These are phyloP conservation scores for Salisapilia sapeloensis DNA, from an alignment of 352 stramenopile genomes.

Conservation along the genomic window DNA sequence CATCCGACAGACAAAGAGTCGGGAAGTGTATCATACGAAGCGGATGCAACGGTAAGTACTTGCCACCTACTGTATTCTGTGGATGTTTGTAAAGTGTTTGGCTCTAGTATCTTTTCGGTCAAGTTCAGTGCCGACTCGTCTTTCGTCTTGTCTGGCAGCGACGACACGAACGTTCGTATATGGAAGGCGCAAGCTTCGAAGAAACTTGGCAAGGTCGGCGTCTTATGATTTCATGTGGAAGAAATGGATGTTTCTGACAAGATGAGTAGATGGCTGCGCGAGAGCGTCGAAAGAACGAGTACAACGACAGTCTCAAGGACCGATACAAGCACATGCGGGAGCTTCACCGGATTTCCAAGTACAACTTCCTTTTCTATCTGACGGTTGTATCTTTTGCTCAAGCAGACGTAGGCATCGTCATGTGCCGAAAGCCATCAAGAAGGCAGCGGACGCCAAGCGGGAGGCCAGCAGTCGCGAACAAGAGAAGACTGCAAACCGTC, in stretches of 20 bases:
- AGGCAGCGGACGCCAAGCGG: slow-evolving; percentile 82
- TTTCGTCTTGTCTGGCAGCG: slow-evolving; percentile 96
- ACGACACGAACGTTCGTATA: slow-evolving; percentile 98
- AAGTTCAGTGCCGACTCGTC: slow-evolving; percentile 82
- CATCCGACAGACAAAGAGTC: slow-evolving; percentile 61
- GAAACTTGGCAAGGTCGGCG: slow-evolving; percentile 81
- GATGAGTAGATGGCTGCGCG: slow-evolving; percentile 34
- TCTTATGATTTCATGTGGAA: not conserved
- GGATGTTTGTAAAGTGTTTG: not conserved
- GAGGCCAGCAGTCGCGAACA: slow-evolving; percentile 64
- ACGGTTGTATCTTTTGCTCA: not conserved
- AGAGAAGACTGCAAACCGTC: slow-evolving; percentile 75
- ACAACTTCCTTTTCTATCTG: no score
- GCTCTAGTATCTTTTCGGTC: slow-evolving; percentile 56
- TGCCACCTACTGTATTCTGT: not conserved
- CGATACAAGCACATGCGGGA: slow-evolving; percentile 90
- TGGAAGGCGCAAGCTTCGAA: slow-evolving; percentile 96
- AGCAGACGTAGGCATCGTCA: slow-evolving; percentile 71
- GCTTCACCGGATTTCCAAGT: slow-evolving; percentile 86
- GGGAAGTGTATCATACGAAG: slow-evolving; percentile 96
- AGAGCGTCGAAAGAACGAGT: slow-evolving; percentile 87
- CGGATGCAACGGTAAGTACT: slow-evolving; percentile 93
- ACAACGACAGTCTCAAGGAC: slow-evolving; percentile 95
- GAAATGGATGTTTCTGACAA: not conserved
- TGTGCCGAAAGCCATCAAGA: slow-evolving; percentile 97